These are phyloP conservation scores for Syncephalis plumigaleata DNA, from an alignment of 371 early-diverging fungal species.

Conservation along the genomic window DNA sequence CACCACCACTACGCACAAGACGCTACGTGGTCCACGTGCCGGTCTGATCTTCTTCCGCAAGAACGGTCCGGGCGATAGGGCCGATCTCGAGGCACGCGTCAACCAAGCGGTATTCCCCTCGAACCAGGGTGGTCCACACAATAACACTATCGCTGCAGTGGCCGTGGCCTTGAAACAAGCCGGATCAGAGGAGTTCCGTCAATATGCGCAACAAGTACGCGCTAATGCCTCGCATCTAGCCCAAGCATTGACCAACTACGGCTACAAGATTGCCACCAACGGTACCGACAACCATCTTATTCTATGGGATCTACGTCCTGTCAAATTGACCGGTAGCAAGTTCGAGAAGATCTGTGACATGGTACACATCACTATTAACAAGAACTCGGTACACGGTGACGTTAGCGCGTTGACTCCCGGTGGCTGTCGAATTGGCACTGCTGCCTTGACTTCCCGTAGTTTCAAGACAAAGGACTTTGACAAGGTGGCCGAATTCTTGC, in stretches of 20 bases:
- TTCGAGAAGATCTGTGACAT: slow-evolving; percentile 94
- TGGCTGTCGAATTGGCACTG: slow-evolving; percentile 79
- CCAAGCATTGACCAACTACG: slow-evolving; percentile 41
- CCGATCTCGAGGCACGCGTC: slow-evolving; percentile 81
- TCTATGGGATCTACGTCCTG: slow-evolving; percentile 79
- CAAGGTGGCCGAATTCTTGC: slow-evolving; percentile 67
- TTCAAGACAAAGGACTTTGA: slow-evolving; percentile 77
- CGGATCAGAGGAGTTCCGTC: slow-evolving; percentile 77
- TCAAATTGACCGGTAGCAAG: slow-evolving; percentile 71
- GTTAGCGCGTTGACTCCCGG: slow-evolving; percentile 80
- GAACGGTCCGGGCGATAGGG: slow-evolving; percentile 45
- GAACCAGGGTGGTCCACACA: slow-evolving; percentile 99
- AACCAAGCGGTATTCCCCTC: slow-evolving; percentile 98
- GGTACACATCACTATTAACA: slow-evolving; percentile 72
- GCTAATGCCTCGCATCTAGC: slow-evolving; percentile 78
- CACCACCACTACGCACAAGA: slow-evolving; percentile 99
- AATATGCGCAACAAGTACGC: slow-evolving; percentile 86
- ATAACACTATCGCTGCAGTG: slow-evolving; percentile 98
- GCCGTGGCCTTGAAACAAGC: slow-evolving; percentile 97
- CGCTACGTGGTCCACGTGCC: slow-evolving; percentile 96
- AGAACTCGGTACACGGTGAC: slow-evolving; percentile 87
- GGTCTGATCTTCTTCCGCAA: slow-evolving; percentile 97
- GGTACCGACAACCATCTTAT: slow-evolving; percentile 93
- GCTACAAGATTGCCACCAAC: slow-evolving; percentile 83
- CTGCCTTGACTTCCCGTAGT: slow-evolving; percentile 81